Percentiles rank a stretch among this genome's conserved stretches.
These are phyloP conservation scores for Aspergillus persii DNA, from an alignment of 2,329 filamentous ascomycete species.

Conservation along the genomic window DNA sequence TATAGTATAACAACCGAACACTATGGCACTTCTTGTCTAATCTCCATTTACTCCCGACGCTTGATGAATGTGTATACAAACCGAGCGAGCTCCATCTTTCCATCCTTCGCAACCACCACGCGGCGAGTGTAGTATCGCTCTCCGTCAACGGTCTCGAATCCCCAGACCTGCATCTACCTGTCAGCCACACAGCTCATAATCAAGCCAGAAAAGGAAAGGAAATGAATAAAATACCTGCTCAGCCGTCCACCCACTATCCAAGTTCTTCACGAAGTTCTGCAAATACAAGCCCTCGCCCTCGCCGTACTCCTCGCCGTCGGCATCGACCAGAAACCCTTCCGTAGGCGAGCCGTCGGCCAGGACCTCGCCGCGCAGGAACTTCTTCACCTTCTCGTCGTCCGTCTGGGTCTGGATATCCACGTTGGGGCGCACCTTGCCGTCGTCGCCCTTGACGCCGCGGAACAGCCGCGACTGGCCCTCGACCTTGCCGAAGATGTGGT, in stretches of 20 bases:
- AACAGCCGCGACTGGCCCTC: conserved; percentile 59
- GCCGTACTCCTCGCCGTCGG: conserved; percentile 42
- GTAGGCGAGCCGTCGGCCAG: conserved; percentile 56
- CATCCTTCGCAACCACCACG: conserved; percentile 40
- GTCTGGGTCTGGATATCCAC: conserved; percentile 39
- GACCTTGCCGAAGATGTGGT: conserved; percentile 77
- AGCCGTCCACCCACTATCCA: conserved; percentile 53
- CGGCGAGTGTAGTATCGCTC: conserved; percentile 43
- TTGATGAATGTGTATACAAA: conserved; percentile 41
- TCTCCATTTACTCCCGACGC: background rate
- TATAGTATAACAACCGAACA: background rate
- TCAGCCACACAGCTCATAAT: background rate
- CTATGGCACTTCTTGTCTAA: background rate
- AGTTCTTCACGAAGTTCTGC: conserved; percentile 51
- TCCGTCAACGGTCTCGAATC: conserved; percentile 44
- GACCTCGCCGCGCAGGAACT: conserved; percentile 41
- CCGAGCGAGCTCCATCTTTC: conserved; percentile 35
- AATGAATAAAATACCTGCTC: conserved; percentile 44
- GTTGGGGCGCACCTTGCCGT: conserved; percentile 35
- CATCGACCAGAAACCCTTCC: conserved; percentile 60
- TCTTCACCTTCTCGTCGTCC: conserved; percentile 37
- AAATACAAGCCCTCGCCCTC: conserved; percentile 46
- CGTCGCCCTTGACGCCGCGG: conserved; percentile 34
- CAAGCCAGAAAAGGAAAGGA: background rate
- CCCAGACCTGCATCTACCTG: conserved; percentile 41